phyloP scores from a whole-genome alignment of 1,284 basidiomycete species.

The Ceratobasidium sp. region DNA sequence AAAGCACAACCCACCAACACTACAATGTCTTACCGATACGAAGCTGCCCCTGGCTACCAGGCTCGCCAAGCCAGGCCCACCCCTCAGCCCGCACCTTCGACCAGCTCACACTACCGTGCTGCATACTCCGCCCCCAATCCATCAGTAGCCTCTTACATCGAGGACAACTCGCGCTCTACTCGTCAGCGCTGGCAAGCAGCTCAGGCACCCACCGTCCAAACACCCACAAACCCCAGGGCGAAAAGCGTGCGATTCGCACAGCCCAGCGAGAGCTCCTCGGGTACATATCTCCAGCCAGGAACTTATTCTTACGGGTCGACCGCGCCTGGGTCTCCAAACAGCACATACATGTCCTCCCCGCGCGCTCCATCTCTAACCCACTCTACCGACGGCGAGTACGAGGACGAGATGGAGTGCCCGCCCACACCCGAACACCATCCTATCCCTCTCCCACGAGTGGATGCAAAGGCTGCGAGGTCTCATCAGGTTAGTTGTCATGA shows the following conservation, averaged over 20 bases:
- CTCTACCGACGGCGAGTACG: background rate
- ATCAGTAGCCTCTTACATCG: background rate
- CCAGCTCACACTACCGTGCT: too few relatives aligned
- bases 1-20: background rate
- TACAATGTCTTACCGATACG: constrained; percentile 7
- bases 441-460: too few relatives aligned
- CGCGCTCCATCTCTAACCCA: background rate
- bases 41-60: background rate
- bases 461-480: background rate
- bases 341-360: background rate
- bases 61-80: background rate
- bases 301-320: background rate
- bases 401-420: background rate
- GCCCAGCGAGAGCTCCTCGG: background rate
- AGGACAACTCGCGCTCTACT: background rate
- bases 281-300: background rate
- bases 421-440: background rate
- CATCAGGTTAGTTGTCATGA: background rate
- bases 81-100: background rate
- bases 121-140: background rate
- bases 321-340: background rate
- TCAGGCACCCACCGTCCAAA: background rate
- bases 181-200: background rate
- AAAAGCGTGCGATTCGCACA: background rate
- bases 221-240: background rate